Conservation (phyloP, 176 grass and related monocot genomes). For the Pharus latifolius region DNA sequence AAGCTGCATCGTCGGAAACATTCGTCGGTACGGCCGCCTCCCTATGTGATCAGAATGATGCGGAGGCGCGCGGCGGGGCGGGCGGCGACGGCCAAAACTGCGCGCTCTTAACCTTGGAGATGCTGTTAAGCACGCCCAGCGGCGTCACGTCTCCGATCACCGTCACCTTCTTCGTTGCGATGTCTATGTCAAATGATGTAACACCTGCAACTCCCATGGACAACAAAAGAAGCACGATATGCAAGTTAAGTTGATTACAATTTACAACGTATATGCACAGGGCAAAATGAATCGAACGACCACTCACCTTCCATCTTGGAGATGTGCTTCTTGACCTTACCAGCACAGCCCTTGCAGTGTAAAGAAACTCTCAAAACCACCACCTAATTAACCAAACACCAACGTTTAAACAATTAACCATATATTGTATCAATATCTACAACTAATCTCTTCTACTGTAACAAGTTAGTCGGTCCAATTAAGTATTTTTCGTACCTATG, state of each 20-base stretch:
- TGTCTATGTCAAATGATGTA: constrained; percentile 76
- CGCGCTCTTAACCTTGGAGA: constrained; percentile 84
- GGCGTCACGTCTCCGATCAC: constrained; percentile 75
- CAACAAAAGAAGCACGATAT: not conserved
- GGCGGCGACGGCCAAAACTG: constrained; percentile 60
- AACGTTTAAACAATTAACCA: no score
- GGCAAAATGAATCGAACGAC: not conserved
- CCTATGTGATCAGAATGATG: constrained; percentile 18
- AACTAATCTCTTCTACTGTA: no score
- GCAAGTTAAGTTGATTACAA: not conserved
- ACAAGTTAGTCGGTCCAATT: no score
- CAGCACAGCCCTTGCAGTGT: constrained; percentile 87
- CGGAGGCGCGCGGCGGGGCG: constrained; percentile 26
- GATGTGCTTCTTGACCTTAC: constrained; percentile 85
- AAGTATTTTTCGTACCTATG: no score
- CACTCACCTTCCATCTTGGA: constrained; percentile 68
- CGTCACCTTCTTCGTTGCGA: constrained; percentile 83
- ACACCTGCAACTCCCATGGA: constrained; percentile 23
- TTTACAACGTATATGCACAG: not conserved
- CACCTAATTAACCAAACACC: constrained; percentile 14
- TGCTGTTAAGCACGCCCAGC: constrained; percentile 64
- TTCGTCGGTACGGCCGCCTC: no score
- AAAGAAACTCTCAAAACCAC: constrained; percentile 64
- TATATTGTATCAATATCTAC: no score
- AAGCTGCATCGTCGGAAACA: no score